Percentiles rank a stretch among this genome's conserved stretches.
Evolutionary conservation across 306 rosid genomes (phyloP).

Genomic region (Hippophae rhamnoides): DNA sequence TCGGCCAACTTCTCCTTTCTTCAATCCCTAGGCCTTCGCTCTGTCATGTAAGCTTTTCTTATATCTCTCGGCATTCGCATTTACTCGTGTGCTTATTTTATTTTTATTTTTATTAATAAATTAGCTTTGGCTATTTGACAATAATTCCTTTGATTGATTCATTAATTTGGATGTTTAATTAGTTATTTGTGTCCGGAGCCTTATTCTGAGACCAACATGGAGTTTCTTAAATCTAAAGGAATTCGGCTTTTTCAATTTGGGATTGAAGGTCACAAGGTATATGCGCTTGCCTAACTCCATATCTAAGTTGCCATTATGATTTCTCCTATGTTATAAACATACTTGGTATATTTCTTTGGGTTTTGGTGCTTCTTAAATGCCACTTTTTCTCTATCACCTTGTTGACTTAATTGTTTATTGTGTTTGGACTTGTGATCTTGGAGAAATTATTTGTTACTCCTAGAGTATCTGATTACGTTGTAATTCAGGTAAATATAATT

Average conservation of each 20-base stretch:
- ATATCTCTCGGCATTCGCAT: too few species aligned
- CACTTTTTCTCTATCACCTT: too few species aligned
- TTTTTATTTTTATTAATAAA: not conserved
- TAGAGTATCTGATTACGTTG: fast-evolving
- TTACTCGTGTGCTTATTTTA: not conserved
- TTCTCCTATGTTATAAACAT: too few species aligned
- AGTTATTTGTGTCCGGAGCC: constrained; percentile 97
- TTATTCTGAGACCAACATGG: constrained; percentile 71
- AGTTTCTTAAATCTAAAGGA: constrained; percentile 79
- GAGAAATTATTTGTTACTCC: too few species aligned
- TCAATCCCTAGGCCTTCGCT: constrained; percentile 74
- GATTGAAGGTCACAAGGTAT: constrained; percentile 88
- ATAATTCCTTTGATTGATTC: not conserved
- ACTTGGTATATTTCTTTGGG: too few species aligned
- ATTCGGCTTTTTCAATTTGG: constrained; percentile 84
- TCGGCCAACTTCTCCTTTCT: constrained; percentile 80
- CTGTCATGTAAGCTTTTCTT: constrained; percentile 52
- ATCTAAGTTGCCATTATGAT: not conserved
- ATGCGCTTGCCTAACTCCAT: not conserved
- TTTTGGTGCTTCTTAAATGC: too few species aligned
- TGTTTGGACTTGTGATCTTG: too few species aligned
- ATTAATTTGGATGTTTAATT: constrained; percentile 1
- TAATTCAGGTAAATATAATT: too few species aligned
- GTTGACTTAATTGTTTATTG: too few species aligned
- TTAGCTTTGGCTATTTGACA: not conserved